phyloP scores from a whole-genome alignment of 805 yeast genomes.

The Dipodascus geniculatus region DNA sequence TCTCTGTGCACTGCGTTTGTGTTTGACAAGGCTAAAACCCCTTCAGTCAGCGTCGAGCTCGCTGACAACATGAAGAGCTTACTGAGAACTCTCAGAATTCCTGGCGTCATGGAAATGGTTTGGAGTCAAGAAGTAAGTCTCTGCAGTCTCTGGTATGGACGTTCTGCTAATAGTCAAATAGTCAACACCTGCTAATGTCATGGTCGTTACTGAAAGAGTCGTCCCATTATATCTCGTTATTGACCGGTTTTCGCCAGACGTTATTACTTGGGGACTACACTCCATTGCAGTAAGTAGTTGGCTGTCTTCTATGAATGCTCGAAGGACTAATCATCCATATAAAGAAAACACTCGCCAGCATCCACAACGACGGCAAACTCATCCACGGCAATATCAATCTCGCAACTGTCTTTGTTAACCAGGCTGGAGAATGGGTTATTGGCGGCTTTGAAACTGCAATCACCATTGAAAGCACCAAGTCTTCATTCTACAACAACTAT shows the following conservation, averaged over 20 bases:
- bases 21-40: conserved; percentile 37
- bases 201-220: conserved; percentile 44
- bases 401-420: conserved; percentile 51
- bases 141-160: neutral
- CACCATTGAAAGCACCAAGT: conserved; percentile 31
- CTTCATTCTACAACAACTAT: conserved; percentile 29
- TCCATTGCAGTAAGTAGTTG: conserved; percentile 17
- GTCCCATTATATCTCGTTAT: conserved; percentile 35
- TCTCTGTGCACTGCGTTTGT: conserved; percentile 53
- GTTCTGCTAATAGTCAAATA: no score
- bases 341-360: conserved; percentile 40
- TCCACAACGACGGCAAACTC: conserved; percentile 44
- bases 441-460: conserved; percentile 70
- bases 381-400: conserved; percentile 52
- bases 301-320: neutral
- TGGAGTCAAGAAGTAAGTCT: conserved; percentile 43
- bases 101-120: conserved; percentile 51
- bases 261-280: conserved; percentile 43
- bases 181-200: neutral
- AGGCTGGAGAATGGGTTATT: conserved; percentile 70
- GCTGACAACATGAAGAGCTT: conserved; percentile 36
- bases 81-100: conserved; percentile 49
- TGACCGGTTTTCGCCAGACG: conserved; percentile 18
- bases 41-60: conserved; percentile 24
- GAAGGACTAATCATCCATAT: no score